Base-by-base conservation (phyloP, 2,329 filamentous ascomycete species). In the Plectosphaerella sp. region DNA sequence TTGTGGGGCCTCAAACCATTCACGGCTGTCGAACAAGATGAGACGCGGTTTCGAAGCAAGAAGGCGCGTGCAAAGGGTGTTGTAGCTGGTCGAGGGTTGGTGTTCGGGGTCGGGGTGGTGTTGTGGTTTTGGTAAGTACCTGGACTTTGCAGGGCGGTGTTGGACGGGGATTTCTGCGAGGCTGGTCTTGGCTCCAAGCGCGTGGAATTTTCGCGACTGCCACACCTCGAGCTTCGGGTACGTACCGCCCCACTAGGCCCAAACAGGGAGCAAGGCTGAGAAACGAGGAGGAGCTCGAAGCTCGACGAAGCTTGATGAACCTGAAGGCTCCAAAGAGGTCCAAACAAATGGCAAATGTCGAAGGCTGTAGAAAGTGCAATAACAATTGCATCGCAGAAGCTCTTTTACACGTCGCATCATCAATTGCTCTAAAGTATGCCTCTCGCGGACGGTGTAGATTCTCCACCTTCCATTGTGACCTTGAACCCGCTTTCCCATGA, bases 201-300 rank as follows among this genome's bases (percentile, higher is more conserved):
- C 64, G 66, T 65, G 67, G 65, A 62, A 65, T 69, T 69, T 69
- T 70, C 66, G 67, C 64, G 59, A 59, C 45, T 53, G 55, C 50
- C 47, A 48, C 36, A 41, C 22, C 47, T 42, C 35, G 47, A 48
- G 47, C 47, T 48, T 41, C 20, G 36, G 47, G 15, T 22, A 36
- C 35, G 35, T 41, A 42, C 35, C 47, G 51, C 41, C 14, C 55
- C 66, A 63, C 68, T 70, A 70, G 53, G 50, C 68, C 68, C 24
- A 50, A 64, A 68, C 59, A 24, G 58, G 67, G 53, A 49, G 56
- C 65, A 67, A 66, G 65, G 62, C 65, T 68, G 64, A 64, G 55
- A 53, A 33, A 33, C 11, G 28, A 24, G n/a, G n/a, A 43, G 10
- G 22, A 16, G 10, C 41, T 20, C 16, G 10, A 20, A 43, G 41